Evolutionary conservation across 2,329 filamentous ascomycete genomes (phyloP).

Genomic region (Penicillium janthinellum): DNA sequence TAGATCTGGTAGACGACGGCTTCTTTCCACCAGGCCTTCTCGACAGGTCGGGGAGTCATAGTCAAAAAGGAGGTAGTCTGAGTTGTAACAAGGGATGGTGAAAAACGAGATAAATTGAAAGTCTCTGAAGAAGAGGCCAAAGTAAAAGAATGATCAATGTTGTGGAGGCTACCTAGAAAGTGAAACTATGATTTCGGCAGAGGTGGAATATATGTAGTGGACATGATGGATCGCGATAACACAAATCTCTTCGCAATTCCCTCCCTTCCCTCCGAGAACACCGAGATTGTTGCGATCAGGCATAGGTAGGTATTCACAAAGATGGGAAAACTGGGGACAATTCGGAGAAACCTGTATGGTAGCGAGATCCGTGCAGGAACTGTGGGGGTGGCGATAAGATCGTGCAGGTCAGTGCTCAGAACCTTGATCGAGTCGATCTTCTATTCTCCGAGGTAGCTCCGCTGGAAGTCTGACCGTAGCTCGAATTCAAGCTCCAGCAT

Average conservation of each 20-base stretch:
- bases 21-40: conserved; percentile 39
- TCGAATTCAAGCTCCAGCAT: neutral
- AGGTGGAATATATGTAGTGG: neutral
- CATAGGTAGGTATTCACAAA: neutral
- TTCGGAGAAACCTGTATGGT: neutral
- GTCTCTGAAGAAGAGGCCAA: neutral
- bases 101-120: too few relatives aligned
- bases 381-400: neutral
- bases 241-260: neutral
- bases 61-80: neutral
- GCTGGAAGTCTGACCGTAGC: neutral
- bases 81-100: neutral
- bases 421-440: neutral
- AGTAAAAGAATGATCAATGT: neutral
- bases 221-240: neutral
- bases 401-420: neutral
- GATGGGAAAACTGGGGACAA: neutral
- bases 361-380: neutral
- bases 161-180: neutral
- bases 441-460: neutral
- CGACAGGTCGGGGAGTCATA: neutral
- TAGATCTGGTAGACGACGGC: conserved; percentile 34
- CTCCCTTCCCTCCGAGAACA: neutral
- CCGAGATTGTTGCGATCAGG: neutral
- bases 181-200: neutral